Evolutionary conservation across 495 filamentous ascomycete species (phyloP).

Genomic region (Bacidia gigantensis): DNA sequence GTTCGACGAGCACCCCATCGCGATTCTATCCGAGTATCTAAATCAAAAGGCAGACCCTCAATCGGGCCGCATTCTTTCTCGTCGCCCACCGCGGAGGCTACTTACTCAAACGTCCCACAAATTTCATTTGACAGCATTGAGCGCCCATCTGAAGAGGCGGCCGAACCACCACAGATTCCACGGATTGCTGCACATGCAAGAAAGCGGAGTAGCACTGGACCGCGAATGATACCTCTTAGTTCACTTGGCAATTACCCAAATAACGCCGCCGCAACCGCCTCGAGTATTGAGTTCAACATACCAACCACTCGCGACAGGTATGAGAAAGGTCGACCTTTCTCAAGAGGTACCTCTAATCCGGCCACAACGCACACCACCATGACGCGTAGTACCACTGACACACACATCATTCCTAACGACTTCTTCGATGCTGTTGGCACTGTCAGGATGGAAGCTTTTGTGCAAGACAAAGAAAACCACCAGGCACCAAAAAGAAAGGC

Average conservation of each 20-base stretch:
- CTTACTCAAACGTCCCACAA: slow-evolving; percentile 17
- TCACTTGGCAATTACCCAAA: slow-evolving; percentile 19
- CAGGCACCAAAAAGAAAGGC: slow-evolving; percentile 4
- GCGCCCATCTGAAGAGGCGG: slow-evolving; percentile 30
- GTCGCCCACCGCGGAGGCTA: slow-evolving; percentile 16
- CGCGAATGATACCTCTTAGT: slow-evolving; percentile 31
- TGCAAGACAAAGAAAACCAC: slow-evolving; percentile 35
- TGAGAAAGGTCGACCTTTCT: slow-evolving; percentile 7
- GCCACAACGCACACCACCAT: not conserved
- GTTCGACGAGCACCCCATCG: slow-evolving; percentile 57
- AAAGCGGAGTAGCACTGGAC: slow-evolving; percentile 74
- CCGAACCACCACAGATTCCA: slow-evolving; percentile 69
- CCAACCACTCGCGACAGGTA: slow-evolving; percentile 16
- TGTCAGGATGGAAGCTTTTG: slow-evolving; percentile 94
- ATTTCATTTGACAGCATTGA: slow-evolving; percentile 18
- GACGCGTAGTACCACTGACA: not conserved
- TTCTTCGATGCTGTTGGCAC: slow-evolving; percentile 65
- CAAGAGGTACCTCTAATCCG: not conserved
- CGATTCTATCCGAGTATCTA: slow-evolving; percentile 83
- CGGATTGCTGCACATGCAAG: slow-evolving; percentile 48
- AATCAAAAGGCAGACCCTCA: slow-evolving; percentile 50
- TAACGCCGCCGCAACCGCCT: slow-evolving; percentile 14
- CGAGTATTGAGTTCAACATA: slow-evolving; percentile 18
- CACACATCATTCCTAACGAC: slow-evolving; percentile 20
- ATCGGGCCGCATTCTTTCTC: slow-evolving; percentile 18